phyloP scores from a whole-genome alignment of 768 basidiomycete species.

The Sistotremastrum suecicum region DNA sequence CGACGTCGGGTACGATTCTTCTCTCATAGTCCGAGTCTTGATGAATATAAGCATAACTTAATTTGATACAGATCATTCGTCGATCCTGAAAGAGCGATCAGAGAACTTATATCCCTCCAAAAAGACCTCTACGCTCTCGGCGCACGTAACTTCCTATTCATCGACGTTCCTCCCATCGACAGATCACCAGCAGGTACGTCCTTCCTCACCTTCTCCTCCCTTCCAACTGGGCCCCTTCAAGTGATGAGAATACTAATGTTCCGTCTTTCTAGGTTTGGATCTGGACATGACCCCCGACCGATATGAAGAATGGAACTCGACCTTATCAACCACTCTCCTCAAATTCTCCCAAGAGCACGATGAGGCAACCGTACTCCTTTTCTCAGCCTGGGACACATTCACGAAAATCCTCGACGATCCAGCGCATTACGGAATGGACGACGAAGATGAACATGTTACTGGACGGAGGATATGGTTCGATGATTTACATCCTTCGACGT shows the following conservation, averaged over 20 bases:
- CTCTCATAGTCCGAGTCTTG: background rate
- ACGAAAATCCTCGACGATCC: conserved; percentile 33
- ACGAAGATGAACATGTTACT: conserved; percentile 16
- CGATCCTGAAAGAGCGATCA: conserved; percentile 14
- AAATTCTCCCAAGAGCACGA: conserved; percentile 25
- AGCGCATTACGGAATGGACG: conserved; percentile 22
- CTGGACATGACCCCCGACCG: conserved; percentile 4
- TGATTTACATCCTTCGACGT: conserved; percentile 36
- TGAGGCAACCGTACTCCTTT: conserved; percentile 34
- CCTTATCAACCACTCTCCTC: conserved; percentile 18
- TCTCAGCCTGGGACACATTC: conserved; percentile 35
- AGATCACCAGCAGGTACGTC: conserved; percentile 27
- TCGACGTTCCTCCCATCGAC: conserved; percentile 44
- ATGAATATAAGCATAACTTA: background rate
- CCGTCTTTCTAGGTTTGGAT: background rate
- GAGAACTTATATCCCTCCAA: conserved; percentile 29
- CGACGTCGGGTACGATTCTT: conserved; percentile 35
- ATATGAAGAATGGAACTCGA: conserved; percentile 30
- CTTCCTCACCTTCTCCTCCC: conserved; percentile 7
- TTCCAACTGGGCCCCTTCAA: conserved; percentile 1
- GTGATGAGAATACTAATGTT: background rate
- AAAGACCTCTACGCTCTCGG: conserved; percentile 32
- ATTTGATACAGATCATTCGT: conserved; percentile 8
- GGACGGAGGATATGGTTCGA: conserved; percentile 37
- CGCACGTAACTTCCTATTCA: conserved; percentile 39